Conservation (phyloP, 768 basidiomycete species). For the Pisolithus tinctorius region DNA sequence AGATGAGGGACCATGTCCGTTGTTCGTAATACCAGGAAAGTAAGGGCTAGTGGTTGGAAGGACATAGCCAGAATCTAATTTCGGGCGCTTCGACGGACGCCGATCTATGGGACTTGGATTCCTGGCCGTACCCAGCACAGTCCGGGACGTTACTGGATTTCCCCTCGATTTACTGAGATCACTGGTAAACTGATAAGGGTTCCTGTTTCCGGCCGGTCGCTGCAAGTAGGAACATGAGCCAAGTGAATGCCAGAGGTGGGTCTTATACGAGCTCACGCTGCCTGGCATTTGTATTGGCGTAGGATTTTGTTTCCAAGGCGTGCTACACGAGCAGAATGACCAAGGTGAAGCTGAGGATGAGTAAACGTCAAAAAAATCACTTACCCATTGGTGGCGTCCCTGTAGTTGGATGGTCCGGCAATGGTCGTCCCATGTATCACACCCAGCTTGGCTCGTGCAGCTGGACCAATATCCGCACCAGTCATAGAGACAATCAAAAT, state of each 20-base stretch:
- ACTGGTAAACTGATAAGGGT: constrained; percentile 2
- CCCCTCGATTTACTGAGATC: constrained; percentile 4
- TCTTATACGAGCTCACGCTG: constrained; percentile 10
- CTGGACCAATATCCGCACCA: constrained; percentile 1
- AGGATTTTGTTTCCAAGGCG: constrained; percentile 14
- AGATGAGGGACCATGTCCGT: constrained; percentile 3
- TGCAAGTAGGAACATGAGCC: constrained; percentile 6
- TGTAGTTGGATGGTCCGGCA: constrained; percentile 15
- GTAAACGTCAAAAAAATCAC: constrained; percentile 3
- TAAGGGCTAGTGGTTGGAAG: background rate
- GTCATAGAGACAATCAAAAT: constrained; percentile 6
- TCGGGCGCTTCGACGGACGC: constrained; percentile 19
- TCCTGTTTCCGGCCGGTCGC: background rate
- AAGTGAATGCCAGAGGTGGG: background rate
- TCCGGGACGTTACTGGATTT: constrained; percentile 19
- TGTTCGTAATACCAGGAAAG: background rate
- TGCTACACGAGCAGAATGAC: constrained; percentile 4
- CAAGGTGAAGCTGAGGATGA: background rate
- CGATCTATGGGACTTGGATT: background rate
- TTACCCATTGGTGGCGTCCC: constrained; percentile 25
- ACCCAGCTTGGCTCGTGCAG: constrained; percentile 7
- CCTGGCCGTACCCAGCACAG: constrained; percentile 12
- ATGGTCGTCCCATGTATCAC: constrained; percentile 7
- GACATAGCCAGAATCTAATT: constrained; percentile 2
- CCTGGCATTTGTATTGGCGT: constrained; percentile 17